Percentiles rank a stretch among this genome's conserved stretches.
Conservation (phyloP, 805 yeast species). For the Crinitomyces ghanaensis region DNA sequence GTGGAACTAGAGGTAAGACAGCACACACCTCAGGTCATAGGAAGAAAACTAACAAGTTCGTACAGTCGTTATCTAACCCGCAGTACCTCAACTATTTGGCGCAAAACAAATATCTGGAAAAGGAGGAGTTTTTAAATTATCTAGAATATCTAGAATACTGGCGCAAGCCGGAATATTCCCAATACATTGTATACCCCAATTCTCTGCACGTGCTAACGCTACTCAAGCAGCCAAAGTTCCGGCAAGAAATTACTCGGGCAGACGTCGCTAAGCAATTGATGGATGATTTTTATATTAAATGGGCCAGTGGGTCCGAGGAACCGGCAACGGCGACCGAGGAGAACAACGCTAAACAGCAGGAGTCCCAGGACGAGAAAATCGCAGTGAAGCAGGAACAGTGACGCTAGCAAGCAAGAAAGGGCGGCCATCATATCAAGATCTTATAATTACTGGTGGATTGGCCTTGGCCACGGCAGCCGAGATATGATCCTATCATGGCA, state of each 20-base stretch:
- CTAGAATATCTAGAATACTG: slow-evolving; percentile 77
- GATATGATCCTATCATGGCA: too few relatives aligned
- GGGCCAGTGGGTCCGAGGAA: too few relatives aligned
- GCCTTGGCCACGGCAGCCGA: too few relatives aligned
- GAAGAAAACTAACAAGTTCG: slow-evolving; percentile 41
- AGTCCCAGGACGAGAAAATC: too few relatives aligned
- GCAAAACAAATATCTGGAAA: slow-evolving; percentile 66
- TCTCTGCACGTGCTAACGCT: slow-evolving; percentile 71
- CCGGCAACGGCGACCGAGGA: too few relatives aligned
- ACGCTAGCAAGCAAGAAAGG: too few relatives aligned
- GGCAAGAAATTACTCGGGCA: slow-evolving; percentile 29
- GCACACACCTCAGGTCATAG: neutral
- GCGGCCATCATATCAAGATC: too few relatives aligned
- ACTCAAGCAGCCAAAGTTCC: slow-evolving; percentile 30
- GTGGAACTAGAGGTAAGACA: slow-evolving; percentile 61
- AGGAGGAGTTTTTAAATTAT: slow-evolving; percentile 61
- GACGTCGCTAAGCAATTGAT: slow-evolving; percentile 32
- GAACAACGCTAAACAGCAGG: too few relatives aligned
- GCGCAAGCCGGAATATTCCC: slow-evolving; percentile 60
- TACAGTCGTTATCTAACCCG: slow-evolving; percentile 82
- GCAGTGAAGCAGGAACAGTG: too few relatives aligned
- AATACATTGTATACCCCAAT: slow-evolving; percentile 70
- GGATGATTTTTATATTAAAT: slow-evolving; percentile 32
- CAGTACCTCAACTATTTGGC: slow-evolving; percentile 81
- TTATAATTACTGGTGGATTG: too few relatives aligned